Evolutionary conservation across 2,329 filamentous ascomycete species (phyloP).

Genomic region (Fusarium siculi): DNA sequence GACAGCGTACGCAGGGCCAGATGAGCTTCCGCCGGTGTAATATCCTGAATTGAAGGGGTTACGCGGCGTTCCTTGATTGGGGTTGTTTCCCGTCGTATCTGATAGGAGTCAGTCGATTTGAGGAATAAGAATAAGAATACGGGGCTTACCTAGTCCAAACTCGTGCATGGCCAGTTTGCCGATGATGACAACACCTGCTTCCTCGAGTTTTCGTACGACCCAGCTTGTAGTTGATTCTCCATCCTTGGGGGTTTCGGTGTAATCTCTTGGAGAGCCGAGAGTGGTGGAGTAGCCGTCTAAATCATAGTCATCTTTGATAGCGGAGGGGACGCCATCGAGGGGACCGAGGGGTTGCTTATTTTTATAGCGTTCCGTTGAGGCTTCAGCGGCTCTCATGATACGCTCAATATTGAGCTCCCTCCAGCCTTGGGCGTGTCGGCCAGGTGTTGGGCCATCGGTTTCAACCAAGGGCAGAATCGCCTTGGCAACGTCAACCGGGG

Average conservation of each 20-base stretch:
- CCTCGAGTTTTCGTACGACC: constrained; percentile 76
- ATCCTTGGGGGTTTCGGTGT: constrained; percentile 58
- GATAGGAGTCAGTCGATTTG: constrained; percentile 4
- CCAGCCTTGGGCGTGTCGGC: constrained; percentile 57
- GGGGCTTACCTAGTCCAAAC: constrained; percentile 69
- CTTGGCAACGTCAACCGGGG: constrained; percentile 57
- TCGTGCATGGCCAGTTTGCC: constrained; percentile 84
- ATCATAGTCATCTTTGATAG: constrained; percentile 81
- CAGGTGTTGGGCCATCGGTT: constrained; percentile 50
- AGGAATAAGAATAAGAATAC: not conserved
- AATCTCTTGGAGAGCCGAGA: constrained; percentile 71
- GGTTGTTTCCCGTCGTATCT: constrained; percentile 82
- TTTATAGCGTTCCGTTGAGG: constrained; percentile 59
- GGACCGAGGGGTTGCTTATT: constrained; percentile 68
- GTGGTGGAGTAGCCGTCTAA: constrained; percentile 77
- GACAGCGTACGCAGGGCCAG: constrained; percentile 78
- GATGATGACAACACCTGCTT: constrained; percentile 76
- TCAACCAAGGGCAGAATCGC: constrained; percentile 59
- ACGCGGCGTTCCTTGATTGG: constrained; percentile 75
- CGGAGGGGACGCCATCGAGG: constrained; percentile 78
- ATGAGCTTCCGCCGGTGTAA: constrained; percentile 82
- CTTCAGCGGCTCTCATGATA: constrained; percentile 56
- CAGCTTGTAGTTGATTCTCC: constrained; percentile 65
- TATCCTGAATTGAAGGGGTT: constrained; percentile 80
- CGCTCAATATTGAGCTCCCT: constrained; percentile 55